Base-by-base conservation (phyloP, 176 grass and related monocot genomes). In the Miscanthus lutarioriparius region DNA sequence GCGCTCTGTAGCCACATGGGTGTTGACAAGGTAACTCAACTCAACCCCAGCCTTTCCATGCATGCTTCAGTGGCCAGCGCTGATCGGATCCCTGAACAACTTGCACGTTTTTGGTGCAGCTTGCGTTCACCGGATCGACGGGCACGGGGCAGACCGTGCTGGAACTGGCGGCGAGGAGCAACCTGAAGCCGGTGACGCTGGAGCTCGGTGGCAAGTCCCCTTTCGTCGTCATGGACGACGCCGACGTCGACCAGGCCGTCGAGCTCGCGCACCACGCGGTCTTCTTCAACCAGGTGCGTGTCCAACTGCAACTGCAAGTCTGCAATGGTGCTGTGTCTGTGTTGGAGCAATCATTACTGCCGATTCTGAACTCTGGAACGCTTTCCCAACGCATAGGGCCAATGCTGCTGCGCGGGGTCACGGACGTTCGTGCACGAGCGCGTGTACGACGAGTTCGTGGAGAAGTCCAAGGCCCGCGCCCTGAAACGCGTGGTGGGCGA, bases 141-240 rank as follows among this genome's bases (percentile, higher is more conserved):
- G 69, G 45, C 14, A 98, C 96, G 0, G 96, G 96, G 11, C 90
- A 92, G 76, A 86, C 94, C 2, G 78, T 98, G 44, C 91, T 95
- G 6, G 96, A 98, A 22, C 72, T 98, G 91, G 89, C 96, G 8
- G 91, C 96, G 37, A 87, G 93, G 89, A 98, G 96, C 89, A 98
- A 95, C 80, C 89, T 98, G 10, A 98, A 98, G 87, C 45, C 80
- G 13, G 96, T 95, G 83, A 98, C 96, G 14, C 85, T 98, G 70
- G 96, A 98, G 86, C 96, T 98, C 13, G 96, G 96, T 1, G 96
- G 96, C 63, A 98, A 98, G 77, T 98, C 96, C 5, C 93, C 96
- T 16, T 93, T 98, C 62, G 90, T 98, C 39, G 74, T 98, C 48
- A 94, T 98, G 93, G 96, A 91, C 59, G 96, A 98, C 75, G 93